Base-by-base conservation (phyloP, 1,284 basidiomycete species). In the Austropuccinia psidii region DNA sequence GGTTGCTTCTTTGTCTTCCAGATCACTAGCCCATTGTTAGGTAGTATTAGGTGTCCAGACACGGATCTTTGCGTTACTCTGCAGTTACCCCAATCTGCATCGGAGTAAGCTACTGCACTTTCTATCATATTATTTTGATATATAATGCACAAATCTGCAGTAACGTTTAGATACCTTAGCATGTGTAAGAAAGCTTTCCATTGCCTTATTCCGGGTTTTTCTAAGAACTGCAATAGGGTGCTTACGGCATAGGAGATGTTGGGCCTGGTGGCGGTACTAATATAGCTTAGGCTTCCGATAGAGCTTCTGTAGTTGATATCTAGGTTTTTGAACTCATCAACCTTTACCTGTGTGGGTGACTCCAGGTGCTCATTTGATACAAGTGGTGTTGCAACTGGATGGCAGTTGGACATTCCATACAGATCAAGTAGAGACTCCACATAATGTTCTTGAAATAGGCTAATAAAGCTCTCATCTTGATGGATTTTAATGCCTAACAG, bases 401-500 rank as follows among this genome's bases (percentile, higher is more conserved):
- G 24, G 27, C 39, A 49, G 8, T 47, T 17, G 24, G 7, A 8
- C 39, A 47, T 47, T 8, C 43, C 43, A 31, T 47, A 65, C 5
- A 4, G 24, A 9, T 47, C 11, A 29, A 65, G 39, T 6, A 65
- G 11, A 27, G 39, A 21, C 7, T 65, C 21, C 4, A 65, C 27
- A 31, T 65, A 65, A 31, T 65, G 61, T 13, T 13, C 9, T 65
- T 65, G 61, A 27, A 43, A 65, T 4, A 65, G n/a, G 9, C 9
- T 19, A 33, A 65, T 65, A 29, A 24, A 9, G n/a, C n/a, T n/a
- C n/a, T 17, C 5, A 4, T 4, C 15, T 27, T 65, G 61, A 49
- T 37, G 15, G 21, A 65, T 24, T 29, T 49, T 24, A 7, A 65
- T 65, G 21, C 61, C 61, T 8, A 65, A 31, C 15, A 65, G 37